Percentiles rank a stretch among this genome's conserved stretches.
These are phyloP conservation scores for Daedaleopsis nitida DNA, from an alignment of 768 basidiomycete species.

Conservation along the genomic window DNA sequence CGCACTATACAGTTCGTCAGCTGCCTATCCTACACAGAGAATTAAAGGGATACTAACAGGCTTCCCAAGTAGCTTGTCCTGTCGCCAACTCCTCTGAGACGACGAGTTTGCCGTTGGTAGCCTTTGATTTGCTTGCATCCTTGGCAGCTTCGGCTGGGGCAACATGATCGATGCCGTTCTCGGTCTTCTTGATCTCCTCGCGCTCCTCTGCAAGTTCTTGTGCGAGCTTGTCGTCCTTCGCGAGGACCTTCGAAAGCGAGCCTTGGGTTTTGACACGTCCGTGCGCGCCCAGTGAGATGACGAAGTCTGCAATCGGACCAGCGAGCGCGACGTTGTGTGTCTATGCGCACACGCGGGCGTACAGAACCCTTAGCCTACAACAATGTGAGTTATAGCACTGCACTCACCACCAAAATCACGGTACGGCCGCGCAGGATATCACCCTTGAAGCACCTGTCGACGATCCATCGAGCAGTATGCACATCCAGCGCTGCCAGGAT, in stretches of 20 bases:
- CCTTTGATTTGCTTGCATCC: neutral
- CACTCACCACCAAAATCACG: slow-evolving; percentile 48
- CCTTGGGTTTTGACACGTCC: slow-evolving; percentile 53
- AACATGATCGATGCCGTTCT: slow-evolving; percentile 23
- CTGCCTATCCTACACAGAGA: neutral
- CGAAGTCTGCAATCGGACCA: slow-evolving; percentile 51
- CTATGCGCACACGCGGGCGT: slow-evolving; percentile 20
- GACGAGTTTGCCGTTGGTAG: slow-evolving; percentile 34
- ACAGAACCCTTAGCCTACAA: neutral
- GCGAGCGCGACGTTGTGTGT: slow-evolving; percentile 55
- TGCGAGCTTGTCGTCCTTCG: slow-evolving; percentile 39
- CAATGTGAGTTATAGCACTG: neutral
- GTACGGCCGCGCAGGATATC: slow-evolving; percentile 50
- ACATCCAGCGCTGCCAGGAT: slow-evolving; percentile 56
- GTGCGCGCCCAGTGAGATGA: slow-evolving; percentile 55
- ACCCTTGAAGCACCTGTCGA: slow-evolving; percentile 48
- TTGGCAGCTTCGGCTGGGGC: slow-evolving; percentile 13
- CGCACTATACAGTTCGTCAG: slow-evolving; percentile 24
- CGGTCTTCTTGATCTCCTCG: slow-evolving; percentile 24
- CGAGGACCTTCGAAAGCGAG: slow-evolving; percentile 47
- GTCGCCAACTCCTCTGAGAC: slow-evolving; percentile 39
- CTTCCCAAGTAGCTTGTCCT: slow-evolving; percentile 39
- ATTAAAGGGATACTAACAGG: slow-evolving; percentile 27
- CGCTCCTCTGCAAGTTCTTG: slow-evolving; percentile 26
- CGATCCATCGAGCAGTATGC: slow-evolving; percentile 51